Evolutionary conservation across 1,139 yeast genomes (phyloP), one percentile per base, ranked within the genome.

Genomic region (Pichia cactophila): DNA sequence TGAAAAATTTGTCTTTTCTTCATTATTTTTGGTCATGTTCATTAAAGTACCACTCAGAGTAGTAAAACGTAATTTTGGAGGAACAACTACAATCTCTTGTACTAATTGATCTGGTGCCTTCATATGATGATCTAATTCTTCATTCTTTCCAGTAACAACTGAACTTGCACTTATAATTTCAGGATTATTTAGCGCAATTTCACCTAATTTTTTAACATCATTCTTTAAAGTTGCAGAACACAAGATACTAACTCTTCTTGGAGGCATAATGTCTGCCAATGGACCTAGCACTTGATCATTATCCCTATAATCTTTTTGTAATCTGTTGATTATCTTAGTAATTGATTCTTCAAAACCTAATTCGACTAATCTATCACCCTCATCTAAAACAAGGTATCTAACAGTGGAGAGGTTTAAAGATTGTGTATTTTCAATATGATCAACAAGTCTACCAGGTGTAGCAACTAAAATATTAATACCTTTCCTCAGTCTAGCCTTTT

Each of bases 151-250:
- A 38, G 9, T 23, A 42, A 70, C 73, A 5, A 17, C 11, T 43
- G 68, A 69, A 53, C 73, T 74, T 28, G 72, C 69, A 39, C 73
- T 69, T 7, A 76, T 70, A 26, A 72, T 60, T 33, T 66, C 63
- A 12, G 60, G 61, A n/a, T 69, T 67, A 9, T 66, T 64, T 2
- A 59, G 55, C 0, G 95, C 77, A 26, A 86, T 75, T 55, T 84
- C 83, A 33, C 96, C 96, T 49, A 92, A 72, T 60, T 86, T 81
- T 58, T 83, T 78, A 12, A 87, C 97, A 53, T 80, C 83, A 38
- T 80, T 80, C 60, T 86, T 88, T 69, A 88, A 81, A 0, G 99
- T 92, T 1, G 99, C 99, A 29, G 97, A 89, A 72, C 98, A 92
- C 53, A 92, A 69, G 10, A 92, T 77, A 56, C 86, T 89, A 45